Evolutionary conservation across 2,329 filamentous ascomycete species (phyloP).

Genomic region (Cercospora sp.): DNA sequence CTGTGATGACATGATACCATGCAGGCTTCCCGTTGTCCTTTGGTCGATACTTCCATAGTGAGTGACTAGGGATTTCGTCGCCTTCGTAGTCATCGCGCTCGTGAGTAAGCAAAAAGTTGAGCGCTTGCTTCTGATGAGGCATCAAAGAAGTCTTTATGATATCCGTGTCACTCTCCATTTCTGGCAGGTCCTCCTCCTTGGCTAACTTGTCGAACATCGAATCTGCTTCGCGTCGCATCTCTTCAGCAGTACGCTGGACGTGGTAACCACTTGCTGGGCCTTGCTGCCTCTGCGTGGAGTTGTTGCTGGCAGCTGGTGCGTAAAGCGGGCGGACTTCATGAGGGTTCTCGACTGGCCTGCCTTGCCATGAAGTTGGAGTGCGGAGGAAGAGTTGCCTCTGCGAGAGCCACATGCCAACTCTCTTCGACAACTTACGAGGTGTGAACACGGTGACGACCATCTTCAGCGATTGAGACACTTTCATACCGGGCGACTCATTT

Average conservation of each 20-base stretch:
- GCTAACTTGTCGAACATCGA: slow-evolving; percentile 84
- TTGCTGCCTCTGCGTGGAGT: slow-evolving; percentile 16
- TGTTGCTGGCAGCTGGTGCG: slow-evolving; percentile 8
- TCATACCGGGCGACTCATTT: slow-evolving; percentile 65
- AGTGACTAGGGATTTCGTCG: slow-evolving; percentile 58
- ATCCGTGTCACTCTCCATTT: slow-evolving; percentile 64
- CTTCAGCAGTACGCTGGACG: slow-evolving; percentile 70
- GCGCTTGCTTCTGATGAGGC: slow-evolving; percentile 83
- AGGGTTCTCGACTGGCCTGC: slow-evolving; percentile 74
- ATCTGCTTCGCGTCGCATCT: slow-evolving; percentile 81
- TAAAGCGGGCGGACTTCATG: slow-evolving; percentile 55
- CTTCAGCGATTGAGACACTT: slow-evolving; percentile 61
- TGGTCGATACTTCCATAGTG: slow-evolving; percentile 72
- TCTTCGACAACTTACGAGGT: slow-evolving; percentile 63
- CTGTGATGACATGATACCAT: slow-evolving; percentile 86
- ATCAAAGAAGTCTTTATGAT: slow-evolving; percentile 69
- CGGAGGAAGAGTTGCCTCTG: slow-evolving; percentile 67
- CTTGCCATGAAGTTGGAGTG: slow-evolving; percentile 66
- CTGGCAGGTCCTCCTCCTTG: slow-evolving; percentile 72
- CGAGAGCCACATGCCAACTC: slow-evolving; percentile 68
- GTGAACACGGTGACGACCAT: slow-evolving; percentile 80
- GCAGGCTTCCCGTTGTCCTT: slow-evolving; percentile 58
- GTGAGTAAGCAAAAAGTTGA: slow-evolving; percentile 80
- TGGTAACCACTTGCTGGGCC: slow-evolving; percentile 36
- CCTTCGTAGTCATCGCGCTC: slow-evolving; percentile 65